A percentile compares a stretch with the other conserved stretches of the same genome.
These are phyloP conservation scores for Cornus controversa DNA, from an alignment of 148 eudicot genomes.

Conservation along the genomic window DNA sequence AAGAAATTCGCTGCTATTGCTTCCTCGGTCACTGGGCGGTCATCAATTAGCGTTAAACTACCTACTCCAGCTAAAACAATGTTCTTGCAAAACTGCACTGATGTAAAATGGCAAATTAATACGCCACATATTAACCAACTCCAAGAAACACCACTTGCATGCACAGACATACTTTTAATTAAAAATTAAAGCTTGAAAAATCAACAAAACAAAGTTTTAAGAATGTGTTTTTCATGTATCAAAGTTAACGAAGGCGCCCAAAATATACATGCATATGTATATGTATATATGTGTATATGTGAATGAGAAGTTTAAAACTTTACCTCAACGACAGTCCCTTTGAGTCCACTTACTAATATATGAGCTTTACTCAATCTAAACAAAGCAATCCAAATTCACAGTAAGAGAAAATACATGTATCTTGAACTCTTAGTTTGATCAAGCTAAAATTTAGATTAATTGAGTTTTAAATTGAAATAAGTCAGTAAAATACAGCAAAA, in stretches of 20 bases:
- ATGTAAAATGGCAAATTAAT: conserved; percentile 9
- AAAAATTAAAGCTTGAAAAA: background rate
- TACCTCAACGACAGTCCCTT: conserved; percentile 90
- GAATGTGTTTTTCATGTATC: background rate
- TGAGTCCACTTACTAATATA: conserved; percentile 79
- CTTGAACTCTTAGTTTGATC: background rate
- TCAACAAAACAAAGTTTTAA: background rate
- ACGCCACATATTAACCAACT: background rate
- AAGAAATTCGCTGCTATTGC: conserved; percentile 68
- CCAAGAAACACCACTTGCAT: background rate
- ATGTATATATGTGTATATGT: background rate
- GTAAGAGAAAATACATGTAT: background rate
- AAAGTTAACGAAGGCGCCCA: background rate
- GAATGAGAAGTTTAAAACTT: background rate
- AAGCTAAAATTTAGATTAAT: background rate
- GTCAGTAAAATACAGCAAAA: background rate
- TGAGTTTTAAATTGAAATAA: background rate
- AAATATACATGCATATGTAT: background rate
- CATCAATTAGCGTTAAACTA: conserved; percentile 81
- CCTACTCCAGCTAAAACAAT: conserved; percentile 96
- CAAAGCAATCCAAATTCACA: conserved; percentile 12
- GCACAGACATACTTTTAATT: background rate
- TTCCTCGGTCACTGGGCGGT: conserved; percentile 66
- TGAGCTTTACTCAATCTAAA: conserved; percentile 87
- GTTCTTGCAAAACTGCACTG: conserved; percentile 88